Percentiles rank a stretch among this genome's conserved stretches.
Evolutionary conservation across 2,329 filamentous ascomycete genomes (phyloP).

Genomic region (Diaporthe destruens): DNA sequence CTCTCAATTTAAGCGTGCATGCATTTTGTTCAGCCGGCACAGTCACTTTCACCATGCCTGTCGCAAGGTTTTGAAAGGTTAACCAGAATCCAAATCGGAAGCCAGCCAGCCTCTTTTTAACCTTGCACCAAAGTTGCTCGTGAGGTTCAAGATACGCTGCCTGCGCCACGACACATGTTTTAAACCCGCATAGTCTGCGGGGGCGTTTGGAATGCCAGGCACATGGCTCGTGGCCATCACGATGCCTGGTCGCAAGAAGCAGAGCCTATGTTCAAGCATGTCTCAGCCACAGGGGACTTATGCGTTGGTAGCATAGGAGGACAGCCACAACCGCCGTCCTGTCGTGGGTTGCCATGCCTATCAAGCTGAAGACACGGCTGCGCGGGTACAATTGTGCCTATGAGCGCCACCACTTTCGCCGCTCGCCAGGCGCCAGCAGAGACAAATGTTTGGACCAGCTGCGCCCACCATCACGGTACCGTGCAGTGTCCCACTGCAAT

Average conservation of each 20-base stretch:
- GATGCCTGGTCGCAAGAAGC: constrained; percentile 7
- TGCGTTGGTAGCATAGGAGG: not conserved
- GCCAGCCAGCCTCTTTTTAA: not conserved
- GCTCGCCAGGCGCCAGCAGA: too few relatives aligned
- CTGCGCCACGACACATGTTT: not conserved
- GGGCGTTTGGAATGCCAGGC: constrained; percentile 29
- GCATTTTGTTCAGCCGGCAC: not conserved
- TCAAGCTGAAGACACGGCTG: not conserved
- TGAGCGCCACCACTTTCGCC: too few relatives aligned
- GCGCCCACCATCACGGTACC: not conserved
- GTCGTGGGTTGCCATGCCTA: not conserved
- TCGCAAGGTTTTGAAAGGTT: not conserved
- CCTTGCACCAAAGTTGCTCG: not conserved
- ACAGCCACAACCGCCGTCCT: not conserved
- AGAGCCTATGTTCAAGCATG: constrained; percentile 34
- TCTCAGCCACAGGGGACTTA: constrained; percentile 38
- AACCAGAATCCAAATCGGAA: not conserved
- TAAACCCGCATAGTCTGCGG: constrained; percentile 17
- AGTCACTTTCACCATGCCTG: not conserved
- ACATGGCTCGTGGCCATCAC: constrained; percentile 4
- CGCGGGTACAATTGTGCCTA: not conserved
- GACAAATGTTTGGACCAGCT: not conserved
- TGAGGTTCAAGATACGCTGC: not conserved
- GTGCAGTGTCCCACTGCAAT: constrained; percentile 21
- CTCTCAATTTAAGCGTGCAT: not conserved